Conservation (phyloP, 2,329 filamentous ascomycete genomes). For the Hypoxylon sp. region DNA sequence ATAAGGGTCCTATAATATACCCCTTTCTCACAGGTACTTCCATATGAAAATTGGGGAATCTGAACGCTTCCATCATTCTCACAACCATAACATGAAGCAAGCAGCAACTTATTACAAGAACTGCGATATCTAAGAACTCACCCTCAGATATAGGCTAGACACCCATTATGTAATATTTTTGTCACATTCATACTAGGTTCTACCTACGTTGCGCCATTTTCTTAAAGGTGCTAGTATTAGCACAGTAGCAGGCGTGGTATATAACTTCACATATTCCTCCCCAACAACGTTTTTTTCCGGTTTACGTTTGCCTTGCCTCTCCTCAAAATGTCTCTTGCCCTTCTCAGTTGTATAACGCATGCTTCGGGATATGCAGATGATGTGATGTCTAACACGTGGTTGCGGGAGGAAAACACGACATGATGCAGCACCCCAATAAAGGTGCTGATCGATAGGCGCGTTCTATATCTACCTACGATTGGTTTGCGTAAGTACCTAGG, state of each 20-base stretch:
- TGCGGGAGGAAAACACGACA: slow-evolving; percentile 13
- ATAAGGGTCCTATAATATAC: background rate
- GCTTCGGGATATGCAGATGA: slow-evolving; percentile 17
- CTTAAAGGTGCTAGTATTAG: slow-evolving; percentile 26
- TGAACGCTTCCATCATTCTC: background rate
- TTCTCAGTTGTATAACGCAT: slow-evolving; percentile 15
- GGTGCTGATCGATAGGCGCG: slow-evolving; percentile 12
- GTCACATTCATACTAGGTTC: slow-evolving; percentile 27
- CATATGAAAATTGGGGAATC: background rate
- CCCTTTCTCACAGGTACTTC: background rate
- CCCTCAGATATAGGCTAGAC: background rate
- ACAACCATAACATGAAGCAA: background rate
- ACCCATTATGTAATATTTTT: slow-evolving; percentile 15
- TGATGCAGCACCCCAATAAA: slow-evolving; percentile 22
- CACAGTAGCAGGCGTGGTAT: slow-evolving; percentile 29
- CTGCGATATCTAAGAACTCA: background rate
- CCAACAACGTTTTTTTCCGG: slow-evolving; percentile 8
- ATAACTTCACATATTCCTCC: slow-evolving; percentile 10
- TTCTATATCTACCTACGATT: slow-evolving; percentile 6
- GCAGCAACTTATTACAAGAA: background rate
- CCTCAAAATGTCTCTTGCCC: slow-evolving; percentile 15
- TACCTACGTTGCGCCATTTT: slow-evolving; percentile 10
- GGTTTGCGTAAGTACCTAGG: slow-evolving; percentile 16
- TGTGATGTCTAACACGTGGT: slow-evolving; percentile 17
- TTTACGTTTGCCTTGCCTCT: slow-evolving; percentile 24